Base-by-base conservation (phyloP, 2,329 filamentous ascomycete genomes). In the Exophiala calicioides region DNA sequence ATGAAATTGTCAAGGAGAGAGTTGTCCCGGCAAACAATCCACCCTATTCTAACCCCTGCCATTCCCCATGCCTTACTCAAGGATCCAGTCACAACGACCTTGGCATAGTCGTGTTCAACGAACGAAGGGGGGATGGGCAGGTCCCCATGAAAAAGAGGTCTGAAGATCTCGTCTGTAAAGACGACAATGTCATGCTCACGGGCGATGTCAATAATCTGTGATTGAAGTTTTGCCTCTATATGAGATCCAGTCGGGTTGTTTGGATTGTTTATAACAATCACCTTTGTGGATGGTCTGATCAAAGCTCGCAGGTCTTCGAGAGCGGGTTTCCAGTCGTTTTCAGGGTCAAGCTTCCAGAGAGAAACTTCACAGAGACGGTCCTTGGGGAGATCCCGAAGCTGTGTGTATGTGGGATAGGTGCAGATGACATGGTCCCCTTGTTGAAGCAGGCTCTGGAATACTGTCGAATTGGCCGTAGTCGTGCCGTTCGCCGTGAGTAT, bases 41-140 rank as follows among this genome's bases (percentile, higher is more conserved):
- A 96, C 24, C 90, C 90, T 1, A 91, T 67, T 0, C 89, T 81
- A 50, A 94, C 83, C 1, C 90, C 89, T 1, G 89, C 88, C 4
- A 95, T 71, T 1, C 86, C 82, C 67, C 89, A 95, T 0, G 88
- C 85, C 68, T 95, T 95, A 20, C 87, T 93, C 73, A 94, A 81
- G 12, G 86, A 91, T 10, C 88, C 84, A 0, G 88, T 94, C 8
- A 81, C 80, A 26, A 95, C 75, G 16, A 80, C 78, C 44, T 82
- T 84, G 2, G 78, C 68, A 65, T 94, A 93, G 30, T 81, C 82
- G 31, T 56, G 50, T 26, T 55, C 52, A 16, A 55, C 44, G n/a
- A 58, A 38, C 2, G 55, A 58, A 5, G 53, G 48, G 5, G 18
- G 67, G 55, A 47, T 78, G 72, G 26, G 77, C 75, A 23, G 65